These are phyloP conservation scores for Stachybotrys chlorohalonatus DNA, from an alignment of 2,329 filamentous ascomycete species.

Conservation along the genomic window DNA sequence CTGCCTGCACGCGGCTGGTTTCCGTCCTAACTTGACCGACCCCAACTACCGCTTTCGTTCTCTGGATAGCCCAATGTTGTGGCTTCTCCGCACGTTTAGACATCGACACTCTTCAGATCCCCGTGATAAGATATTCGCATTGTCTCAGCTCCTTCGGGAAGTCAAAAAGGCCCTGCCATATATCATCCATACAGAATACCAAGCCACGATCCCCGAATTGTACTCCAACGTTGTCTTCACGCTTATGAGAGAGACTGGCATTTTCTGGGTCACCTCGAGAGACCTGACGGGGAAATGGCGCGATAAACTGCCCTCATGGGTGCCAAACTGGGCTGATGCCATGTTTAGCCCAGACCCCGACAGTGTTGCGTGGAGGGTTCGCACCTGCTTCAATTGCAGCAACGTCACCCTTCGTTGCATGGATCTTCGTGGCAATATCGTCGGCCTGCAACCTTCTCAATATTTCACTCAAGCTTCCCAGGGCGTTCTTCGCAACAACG, in stretches of 20 bases:
- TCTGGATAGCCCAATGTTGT: slow-evolving; percentile 8
- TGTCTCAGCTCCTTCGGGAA: slow-evolving; percentile 7
- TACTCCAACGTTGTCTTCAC: slow-evolving; percentile 5
- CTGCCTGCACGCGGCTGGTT: slow-evolving; percentile 4
- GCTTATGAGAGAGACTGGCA: slow-evolving; percentile 9
- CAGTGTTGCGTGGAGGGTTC: slow-evolving; percentile 7
- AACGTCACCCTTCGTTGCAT: slow-evolving; percentile 1
- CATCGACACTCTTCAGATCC: slow-evolving; percentile 8
- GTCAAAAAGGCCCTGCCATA: neutral
- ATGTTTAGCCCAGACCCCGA: slow-evolving; percentile 4
- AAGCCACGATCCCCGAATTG: slow-evolving; percentile 2
- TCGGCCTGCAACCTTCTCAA: slow-evolving; percentile 1
- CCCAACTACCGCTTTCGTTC: slow-evolving; percentile 7
- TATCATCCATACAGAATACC: slow-evolving; percentile 4
- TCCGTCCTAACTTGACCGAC: slow-evolving; percentile 2
- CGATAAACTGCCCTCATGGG: slow-evolving; percentile 11
- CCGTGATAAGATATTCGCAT: slow-evolving; percentile 9
- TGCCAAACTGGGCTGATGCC: slow-evolving; percentile 10
- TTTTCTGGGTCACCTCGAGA: slow-evolving; percentile 10
- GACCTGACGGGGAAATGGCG: slow-evolving; percentile 8
- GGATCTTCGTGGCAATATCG: neutral
- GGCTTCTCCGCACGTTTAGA: slow-evolving; percentile 9
- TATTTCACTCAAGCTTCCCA: slow-evolving; percentile 3
- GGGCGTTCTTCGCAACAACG: neutral
- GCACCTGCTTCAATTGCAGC: slow-evolving; percentile 10